phyloP scores from a whole-genome alignment of 768 basidiomycete genomes.

The Amanita subjunquillea region DNA sequence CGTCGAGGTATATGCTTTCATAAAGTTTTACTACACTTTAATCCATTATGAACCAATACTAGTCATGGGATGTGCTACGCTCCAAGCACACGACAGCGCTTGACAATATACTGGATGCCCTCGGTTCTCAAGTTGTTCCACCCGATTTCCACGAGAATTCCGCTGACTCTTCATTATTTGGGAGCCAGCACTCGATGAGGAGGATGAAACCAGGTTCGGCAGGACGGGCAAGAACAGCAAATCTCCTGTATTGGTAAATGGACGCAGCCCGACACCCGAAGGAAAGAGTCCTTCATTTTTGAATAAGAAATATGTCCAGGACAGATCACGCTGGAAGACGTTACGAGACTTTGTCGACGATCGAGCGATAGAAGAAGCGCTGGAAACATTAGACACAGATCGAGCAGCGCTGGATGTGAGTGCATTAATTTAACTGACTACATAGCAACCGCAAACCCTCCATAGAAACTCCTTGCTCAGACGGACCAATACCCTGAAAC shows the following conservation, averaged over 20 bases:
- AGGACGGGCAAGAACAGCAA: background rate
- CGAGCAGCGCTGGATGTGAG: constrained; percentile 58
- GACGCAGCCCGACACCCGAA: background rate
- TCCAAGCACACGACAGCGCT: constrained; percentile 49
- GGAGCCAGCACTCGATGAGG: constrained; percentile 45
- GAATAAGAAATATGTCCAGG: constrained; percentile 20
- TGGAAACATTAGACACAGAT: constrained; percentile 67
- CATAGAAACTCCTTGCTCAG: constrained; percentile 47
- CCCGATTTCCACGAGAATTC: constrained; percentile 65
- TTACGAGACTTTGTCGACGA: constrained; percentile 83
- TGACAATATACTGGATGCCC: constrained; percentile 61
- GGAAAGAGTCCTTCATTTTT: background rate
- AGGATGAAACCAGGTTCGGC: background rate
- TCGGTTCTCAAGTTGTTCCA: constrained; percentile 65
- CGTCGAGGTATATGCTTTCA: constrained; percentile 38
- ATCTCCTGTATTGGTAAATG: background rate
- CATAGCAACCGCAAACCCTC: background rate
- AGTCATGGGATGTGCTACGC: constrained; percentile 71
- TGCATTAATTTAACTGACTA: constrained; percentile 2
- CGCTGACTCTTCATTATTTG: constrained; percentile 68
- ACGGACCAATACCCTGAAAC: constrained; percentile 64
- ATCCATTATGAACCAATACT: background rate
- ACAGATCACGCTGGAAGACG: constrained; percentile 67
- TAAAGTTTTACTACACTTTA: background rate
- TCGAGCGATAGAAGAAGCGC: constrained; percentile 63